A percentile compares a stretch with the other conserved stretches of the same genome.
Evolutionary conservation across 2,329 filamentous ascomycete species (phyloP).

Genomic region (Juglanconis juglandina): DNA sequence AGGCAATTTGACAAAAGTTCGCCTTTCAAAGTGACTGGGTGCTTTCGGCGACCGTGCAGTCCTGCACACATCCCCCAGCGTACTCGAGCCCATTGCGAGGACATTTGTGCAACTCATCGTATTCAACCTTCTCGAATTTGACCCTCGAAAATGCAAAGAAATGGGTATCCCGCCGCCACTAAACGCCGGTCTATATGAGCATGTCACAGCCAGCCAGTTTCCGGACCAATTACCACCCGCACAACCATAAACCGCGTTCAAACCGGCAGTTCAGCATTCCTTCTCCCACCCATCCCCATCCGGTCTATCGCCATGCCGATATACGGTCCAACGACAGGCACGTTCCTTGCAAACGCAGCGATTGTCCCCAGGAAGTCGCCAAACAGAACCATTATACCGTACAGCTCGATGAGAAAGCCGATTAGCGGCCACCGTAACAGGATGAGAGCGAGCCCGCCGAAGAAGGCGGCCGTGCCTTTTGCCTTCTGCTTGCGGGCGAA

Average conservation of each 20-base stretch:
- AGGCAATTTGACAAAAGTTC: conserved; percentile 10
- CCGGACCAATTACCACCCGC: neutral
- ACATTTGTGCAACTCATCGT: neutral
- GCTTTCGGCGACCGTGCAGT: neutral
- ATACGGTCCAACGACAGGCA: conserved; percentile 84
- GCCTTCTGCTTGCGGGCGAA: conserved; percentile 92
- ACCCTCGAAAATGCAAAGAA: neutral
- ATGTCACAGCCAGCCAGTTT: conserved; percentile 15
- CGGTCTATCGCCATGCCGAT: conserved; percentile 73
- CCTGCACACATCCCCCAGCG: neutral
- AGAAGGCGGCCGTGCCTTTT: conserved; percentile 87
- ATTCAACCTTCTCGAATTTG: neutral
- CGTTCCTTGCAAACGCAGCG: conserved; percentile 76
- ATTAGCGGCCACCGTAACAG: conserved; percentile 86
- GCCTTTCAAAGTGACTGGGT: neutral
- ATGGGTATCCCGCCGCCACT: conserved; percentile 14
- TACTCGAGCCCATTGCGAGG: neutral
- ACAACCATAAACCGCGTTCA: conserved; percentile 36
- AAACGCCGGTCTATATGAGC: conserved; percentile 20
- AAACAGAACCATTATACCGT: conserved; percentile 90
- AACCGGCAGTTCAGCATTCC: conserved; percentile 75
- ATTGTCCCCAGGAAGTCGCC: conserved; percentile 96
- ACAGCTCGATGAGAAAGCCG: conserved; percentile 86
- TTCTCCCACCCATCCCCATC: conserved; percentile 59
- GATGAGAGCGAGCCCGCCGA: conserved; percentile 77